phyloP scores from a whole-genome alignment of 2,329 filamentous ascomycete species.

The Zasmidium cellare region DNA sequence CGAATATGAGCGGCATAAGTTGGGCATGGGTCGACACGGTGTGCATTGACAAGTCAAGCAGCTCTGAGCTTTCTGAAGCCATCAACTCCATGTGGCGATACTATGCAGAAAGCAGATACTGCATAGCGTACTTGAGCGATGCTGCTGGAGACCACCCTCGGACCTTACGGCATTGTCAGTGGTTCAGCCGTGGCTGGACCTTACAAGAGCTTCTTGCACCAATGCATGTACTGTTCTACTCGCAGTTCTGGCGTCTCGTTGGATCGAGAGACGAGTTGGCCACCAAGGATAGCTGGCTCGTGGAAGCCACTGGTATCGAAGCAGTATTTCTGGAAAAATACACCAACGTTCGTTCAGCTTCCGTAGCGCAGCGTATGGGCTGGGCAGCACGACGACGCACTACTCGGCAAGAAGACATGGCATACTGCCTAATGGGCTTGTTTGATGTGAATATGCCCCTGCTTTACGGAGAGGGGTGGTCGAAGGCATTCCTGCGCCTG shows the following conservation, averaged over 20 bases:
- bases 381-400: not conserved
- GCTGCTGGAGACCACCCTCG: too few relatives aligned
- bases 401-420: not conserved
- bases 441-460: not conserved
- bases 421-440: not conserved
- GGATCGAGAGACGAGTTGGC: not conserved
- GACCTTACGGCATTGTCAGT: not conserved
- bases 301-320: not conserved
- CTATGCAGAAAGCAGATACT: conserved; percentile 14
- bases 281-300: not conserved
- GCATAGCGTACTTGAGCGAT: conserved; percentile 16
- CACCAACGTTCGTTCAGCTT: not conserved
- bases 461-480: not conserved
- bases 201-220: not conserved
- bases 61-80: conserved; percentile 18
- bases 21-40: conserved; percentile 22
- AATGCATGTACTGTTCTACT: not conserved
- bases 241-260: not conserved
- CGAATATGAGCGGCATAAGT: too few relatives aligned
- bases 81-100: conserved; percentile 24
- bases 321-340: not conserved
- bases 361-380: not conserved
- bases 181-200: not conserved
- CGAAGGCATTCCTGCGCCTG: not conserved
- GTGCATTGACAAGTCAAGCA: conserved; percentile 22